Base-by-base conservation (phyloP, 1,284 basidiomycete genomes). In the Puccinia hordei region DNA sequence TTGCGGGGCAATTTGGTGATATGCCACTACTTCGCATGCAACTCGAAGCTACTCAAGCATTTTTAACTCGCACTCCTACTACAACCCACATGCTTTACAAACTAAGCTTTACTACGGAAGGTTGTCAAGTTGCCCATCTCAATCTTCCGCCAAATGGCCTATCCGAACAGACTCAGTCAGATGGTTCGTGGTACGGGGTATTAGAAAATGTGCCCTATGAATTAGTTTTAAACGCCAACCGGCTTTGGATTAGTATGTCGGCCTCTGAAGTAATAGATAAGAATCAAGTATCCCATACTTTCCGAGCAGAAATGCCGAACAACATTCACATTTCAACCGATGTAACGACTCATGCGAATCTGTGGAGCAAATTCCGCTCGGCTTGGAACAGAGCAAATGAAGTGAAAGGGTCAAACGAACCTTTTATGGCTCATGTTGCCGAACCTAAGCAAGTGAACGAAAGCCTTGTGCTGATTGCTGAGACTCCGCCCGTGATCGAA, bases 301-400 rank as follows among this genome's bases (percentile, higher is more conserved):
- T 57, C 57, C 72, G 72, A 19, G 72, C 72, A 38, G 72, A 57
- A 27, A 73, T 73, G 72, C 72, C 72, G 9, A 73, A 73, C 27
- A 73, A 61, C 72, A 73, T 73, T 15, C 72, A 73, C 38, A 73
- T 73, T 27, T 73, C 72, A 59, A 73, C 72, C 38, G 72, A 73
- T 44, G 72, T 73, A 24, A 73, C 72, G 2, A 61, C 72, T 0
- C 72, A 73, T 44, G 72, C 72, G 15, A 73, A 46, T 41, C 41
- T 73, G 38, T 73, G 72, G 72, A 73, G 72, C 55, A 73, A 73
- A 35, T 73, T 73, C 30, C 53, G 72, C 12, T 73, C 72, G 0
- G 72, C 72, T 44, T 73, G 72, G 72, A 73, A 73, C 17, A 59
- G 44, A 24, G 72, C 72, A 59, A 73, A 73, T 55, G 53, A 55